Evolutionary conservation across 163 green algal genomes (phyloP).

Genomic region (Scenedesmus sp.): DNA sequence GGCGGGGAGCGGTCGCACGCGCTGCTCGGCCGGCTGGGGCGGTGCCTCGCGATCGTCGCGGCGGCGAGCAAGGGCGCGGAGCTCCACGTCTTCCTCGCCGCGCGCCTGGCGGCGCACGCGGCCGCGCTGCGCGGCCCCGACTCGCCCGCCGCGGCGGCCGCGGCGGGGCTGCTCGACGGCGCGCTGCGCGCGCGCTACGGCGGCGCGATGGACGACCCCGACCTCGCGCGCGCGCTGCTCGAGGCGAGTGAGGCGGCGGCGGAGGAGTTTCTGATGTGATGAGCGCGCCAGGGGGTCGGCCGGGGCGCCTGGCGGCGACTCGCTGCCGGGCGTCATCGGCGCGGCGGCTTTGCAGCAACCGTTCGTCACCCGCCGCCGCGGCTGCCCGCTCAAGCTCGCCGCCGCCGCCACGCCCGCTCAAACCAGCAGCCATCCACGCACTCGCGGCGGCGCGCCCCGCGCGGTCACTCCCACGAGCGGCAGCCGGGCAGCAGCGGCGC

Average conservation of each 20-base stretch:
- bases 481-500: too few relatives aligned
- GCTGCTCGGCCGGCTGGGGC: conserved; percentile 4
- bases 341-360: too few relatives aligned
- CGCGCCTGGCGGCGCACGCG: conserved; percentile 18
- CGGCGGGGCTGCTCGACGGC: neutral
- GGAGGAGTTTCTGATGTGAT: conserved; percentile 40
- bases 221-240: conserved; percentile 20
- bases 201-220: conserved; percentile 2
- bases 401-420: too few relatives aligned
- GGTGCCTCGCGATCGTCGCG: conserved; percentile 48
- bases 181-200: conserved; percentile 28
- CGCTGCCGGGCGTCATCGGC: too few relatives aligned
- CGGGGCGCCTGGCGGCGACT: too few relatives aligned
- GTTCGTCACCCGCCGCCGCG: too few relatives aligned
- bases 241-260: conserved; percentile 33
- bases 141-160: conserved; percentile 19
- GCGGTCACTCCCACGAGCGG: too few relatives aligned
- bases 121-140: conserved; percentile 14
- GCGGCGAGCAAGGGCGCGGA: conserved; percentile 46
- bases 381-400: too few relatives aligned
- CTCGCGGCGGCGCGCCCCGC: too few relatives aligned
- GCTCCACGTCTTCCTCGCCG: conserved; percentile 51
- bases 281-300: too few relatives aligned
- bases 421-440: too few relatives aligned
- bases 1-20: neutral